A percentile compares a stretch with the other conserved stretches of the same genome.
Evolutionary conservation across 1,284 basidiomycete species (phyloP).

Genomic region (Ganoderma lucidum): DNA sequence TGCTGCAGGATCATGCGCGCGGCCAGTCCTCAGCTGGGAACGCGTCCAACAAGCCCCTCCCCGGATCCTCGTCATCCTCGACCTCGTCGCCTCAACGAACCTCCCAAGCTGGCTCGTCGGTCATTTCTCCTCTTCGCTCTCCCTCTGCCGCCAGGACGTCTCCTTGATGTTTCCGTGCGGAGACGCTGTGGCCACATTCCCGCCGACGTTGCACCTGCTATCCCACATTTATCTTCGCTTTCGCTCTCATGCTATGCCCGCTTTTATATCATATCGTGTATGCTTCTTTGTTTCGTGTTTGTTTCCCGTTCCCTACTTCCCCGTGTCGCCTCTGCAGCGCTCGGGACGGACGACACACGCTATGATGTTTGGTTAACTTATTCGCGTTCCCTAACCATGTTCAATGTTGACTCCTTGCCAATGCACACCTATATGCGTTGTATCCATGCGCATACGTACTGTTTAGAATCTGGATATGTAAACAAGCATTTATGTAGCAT

Average conservation of each 20-base stretch:
- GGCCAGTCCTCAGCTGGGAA: not conserved
- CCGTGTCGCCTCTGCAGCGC: too few relatives aligned
- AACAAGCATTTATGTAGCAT: too few relatives aligned
- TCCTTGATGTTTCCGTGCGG: not conserved
- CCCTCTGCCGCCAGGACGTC: not conserved
- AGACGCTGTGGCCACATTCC: not conserved
- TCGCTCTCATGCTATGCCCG: not conserved
- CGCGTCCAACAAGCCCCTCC: not conserved
- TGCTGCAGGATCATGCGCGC: not conserved
- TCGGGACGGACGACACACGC: not conserved
- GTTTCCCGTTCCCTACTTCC: too few relatives aligned
- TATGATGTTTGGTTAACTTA: not conserved
- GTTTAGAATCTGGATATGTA: too few relatives aligned
- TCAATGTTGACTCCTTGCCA: too few relatives aligned
- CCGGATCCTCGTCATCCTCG: not conserved
- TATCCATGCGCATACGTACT: too few relatives aligned
- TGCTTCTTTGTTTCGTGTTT: not conserved
- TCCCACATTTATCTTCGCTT: too few relatives aligned
- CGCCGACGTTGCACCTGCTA: too few relatives aligned
- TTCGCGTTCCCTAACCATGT: too few relatives aligned
- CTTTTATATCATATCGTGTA: not conserved
- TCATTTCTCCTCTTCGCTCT: not conserved
- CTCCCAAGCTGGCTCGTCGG: not conserved
- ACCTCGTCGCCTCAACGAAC: not conserved
- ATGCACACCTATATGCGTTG: too few relatives aligned